These are phyloP conservation scores for Yarrowia alimentaria DNA, from an alignment of 805 yeast species.

Conservation along the genomic window DNA sequence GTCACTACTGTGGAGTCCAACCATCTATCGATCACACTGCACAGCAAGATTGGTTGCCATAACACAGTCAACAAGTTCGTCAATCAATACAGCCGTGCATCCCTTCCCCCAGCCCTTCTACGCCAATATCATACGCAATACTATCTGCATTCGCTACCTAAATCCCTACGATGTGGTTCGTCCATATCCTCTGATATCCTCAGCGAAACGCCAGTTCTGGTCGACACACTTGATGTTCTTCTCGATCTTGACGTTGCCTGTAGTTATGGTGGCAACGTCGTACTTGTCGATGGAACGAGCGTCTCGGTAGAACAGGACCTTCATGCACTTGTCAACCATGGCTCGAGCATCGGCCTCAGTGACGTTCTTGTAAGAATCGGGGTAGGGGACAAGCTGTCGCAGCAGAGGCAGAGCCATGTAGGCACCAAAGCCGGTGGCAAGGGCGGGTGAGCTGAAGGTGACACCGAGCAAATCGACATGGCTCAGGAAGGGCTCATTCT, in stretches of 20 bases:
- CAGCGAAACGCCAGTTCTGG: conserved; percentile 89
- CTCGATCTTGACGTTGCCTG: conserved; percentile 62
- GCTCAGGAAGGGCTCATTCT: conserved; percentile 67
- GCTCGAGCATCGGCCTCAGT: conserved; percentile 72
- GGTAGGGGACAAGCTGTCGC: conserved; percentile 78
- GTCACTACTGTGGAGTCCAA: too few species aligned
- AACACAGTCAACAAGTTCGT: too few species aligned
- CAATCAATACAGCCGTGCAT: too few species aligned
- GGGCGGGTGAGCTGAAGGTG: conserved; percentile 77
- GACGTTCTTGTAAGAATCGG: conserved; percentile 68
- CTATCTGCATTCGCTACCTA: conserved; percentile 13
- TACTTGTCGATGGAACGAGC: conserved; percentile 90
- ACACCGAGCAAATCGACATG: conserved; percentile 93
- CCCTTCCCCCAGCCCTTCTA: too few species aligned
- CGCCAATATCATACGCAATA: too few species aligned
- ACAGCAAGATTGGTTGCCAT: too few species aligned
- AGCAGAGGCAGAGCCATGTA: conserved; percentile 90
- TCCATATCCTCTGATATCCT: conserved; percentile 87
- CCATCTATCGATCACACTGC: too few species aligned
- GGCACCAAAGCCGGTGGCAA: conserved; percentile 96
- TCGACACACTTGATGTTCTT: conserved; percentile 64
- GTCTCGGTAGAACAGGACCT: conserved; percentile 91
- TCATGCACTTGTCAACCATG: conserved; percentile 83
- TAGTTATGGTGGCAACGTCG: conserved; percentile 71
- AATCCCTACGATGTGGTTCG: conserved; percentile 34